A percentile compares a stretch with the other conserved stretches of the same genome.
phyloP scores from a whole-genome alignment of 345 rosid species.

The Sonneratia caseolaris region DNA sequence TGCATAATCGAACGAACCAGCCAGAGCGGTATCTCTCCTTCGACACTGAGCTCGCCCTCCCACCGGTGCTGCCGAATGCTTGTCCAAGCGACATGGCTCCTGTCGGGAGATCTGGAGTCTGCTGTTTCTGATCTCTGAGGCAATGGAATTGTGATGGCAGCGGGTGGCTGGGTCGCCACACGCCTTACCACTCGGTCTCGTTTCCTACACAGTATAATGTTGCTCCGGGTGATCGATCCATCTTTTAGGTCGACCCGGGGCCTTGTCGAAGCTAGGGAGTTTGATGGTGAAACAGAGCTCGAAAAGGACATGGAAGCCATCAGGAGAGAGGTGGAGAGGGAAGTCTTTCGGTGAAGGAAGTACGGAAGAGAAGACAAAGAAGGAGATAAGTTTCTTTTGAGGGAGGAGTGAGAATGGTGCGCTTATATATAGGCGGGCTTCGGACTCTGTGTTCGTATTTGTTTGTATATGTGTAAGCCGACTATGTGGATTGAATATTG shows the following conservation, averaged over 20 bases:
- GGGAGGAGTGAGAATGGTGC: not conserved
- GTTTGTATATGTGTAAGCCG: not conserved
- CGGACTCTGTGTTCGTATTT: not conserved
- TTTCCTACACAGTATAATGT: conserved; percentile 4
- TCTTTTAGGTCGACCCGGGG: conserved; percentile 6
- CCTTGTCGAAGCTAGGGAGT: conserved; percentile 15
- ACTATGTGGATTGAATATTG: not conserved
- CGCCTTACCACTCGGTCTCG: conserved; percentile 17
- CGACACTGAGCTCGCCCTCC: conserved; percentile 72
- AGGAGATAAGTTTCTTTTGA: conserved; percentile 3
- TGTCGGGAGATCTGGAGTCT: not conserved
- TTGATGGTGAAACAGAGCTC: conserved; percentile 13
- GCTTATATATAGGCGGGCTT: not conserved
- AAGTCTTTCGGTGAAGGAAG: not conserved
- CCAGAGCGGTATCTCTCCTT: conserved; percentile 85
- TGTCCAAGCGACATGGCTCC: conserved; percentile 70
- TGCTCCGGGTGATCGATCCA: conserved; percentile 4
- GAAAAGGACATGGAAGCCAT: conserved; percentile 40
- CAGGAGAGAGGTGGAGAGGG: not conserved
- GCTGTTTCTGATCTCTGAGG: conserved; percentile 22
- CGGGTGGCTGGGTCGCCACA: conserved; percentile 21
- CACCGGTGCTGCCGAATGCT: conserved; percentile 67
- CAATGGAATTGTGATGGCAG: conserved; percentile 9
- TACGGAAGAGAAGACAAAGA: not conserved
- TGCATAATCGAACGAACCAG: conserved; percentile 34